These are phyloP conservation scores for Myxozyma mucilagina DNA, from an alignment of 805 yeast species.

Conservation along the genomic window DNA sequence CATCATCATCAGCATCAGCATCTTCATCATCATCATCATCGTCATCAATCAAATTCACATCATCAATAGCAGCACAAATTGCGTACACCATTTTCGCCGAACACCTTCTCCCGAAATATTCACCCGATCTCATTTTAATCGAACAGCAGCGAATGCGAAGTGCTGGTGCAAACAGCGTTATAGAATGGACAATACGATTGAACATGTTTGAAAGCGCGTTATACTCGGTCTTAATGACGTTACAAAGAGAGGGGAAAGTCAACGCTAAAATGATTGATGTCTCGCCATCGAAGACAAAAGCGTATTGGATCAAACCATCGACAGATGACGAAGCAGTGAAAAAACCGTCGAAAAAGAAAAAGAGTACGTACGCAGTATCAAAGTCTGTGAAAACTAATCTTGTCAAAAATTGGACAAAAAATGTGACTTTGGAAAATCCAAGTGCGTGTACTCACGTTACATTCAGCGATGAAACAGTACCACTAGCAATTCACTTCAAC, in stretches of 20 bases:
- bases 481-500: conserved; percentile 2
- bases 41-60: background rate
- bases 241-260: background rate
- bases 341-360: background rate
- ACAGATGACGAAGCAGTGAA: background rate
- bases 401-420: conserved; percentile 10
- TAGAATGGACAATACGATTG: conserved; percentile 52
- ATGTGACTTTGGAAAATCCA: background rate
- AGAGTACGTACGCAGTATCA: conserved; percentile 4
- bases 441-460: conserved; percentile 3
- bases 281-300: conserved; percentile 7
- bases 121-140: conserved; percentile 47
- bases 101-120: conserved; percentile 6
- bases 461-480: conserved; percentile 4
- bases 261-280: background rate
- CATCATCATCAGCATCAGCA: background rate
- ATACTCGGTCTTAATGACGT: conserved; percentile 30
- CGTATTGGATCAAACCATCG: conserved; percentile 8
- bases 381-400: conserved; percentile 10
- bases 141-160: conserved; percentile 56
- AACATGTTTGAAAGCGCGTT: conserved; percentile 52
- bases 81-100: conserved; percentile 15
- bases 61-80: conserved; percentile 11
- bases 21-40: background rate
- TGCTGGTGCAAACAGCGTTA: conserved; percentile 45